These are phyloP conservation scores for Ananas comosus DNA, from an alignment of 176 grass and related monocot species.

Conservation along the genomic window DNA sequence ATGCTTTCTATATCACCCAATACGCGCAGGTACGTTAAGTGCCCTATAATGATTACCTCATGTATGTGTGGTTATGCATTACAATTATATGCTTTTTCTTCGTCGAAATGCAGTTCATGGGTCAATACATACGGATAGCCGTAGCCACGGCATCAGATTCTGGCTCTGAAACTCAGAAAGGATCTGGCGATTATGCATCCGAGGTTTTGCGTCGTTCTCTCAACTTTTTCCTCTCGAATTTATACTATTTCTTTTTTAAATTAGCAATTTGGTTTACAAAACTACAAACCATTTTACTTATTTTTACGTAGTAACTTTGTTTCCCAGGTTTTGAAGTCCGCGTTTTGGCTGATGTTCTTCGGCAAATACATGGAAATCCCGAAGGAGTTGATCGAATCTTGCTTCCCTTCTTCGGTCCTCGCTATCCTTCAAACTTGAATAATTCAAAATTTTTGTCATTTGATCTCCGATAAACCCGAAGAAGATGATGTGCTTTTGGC, in stretches of 20 bases:
- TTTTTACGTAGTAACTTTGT: background rate
- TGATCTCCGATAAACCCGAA: background rate
- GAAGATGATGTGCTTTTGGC: background rate
- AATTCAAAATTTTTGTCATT: background rate
- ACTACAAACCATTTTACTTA: background rate
- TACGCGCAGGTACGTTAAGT: slow-evolving; percentile 48
- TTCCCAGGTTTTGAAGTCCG: slow-evolving; percentile 43
- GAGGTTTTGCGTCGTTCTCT: slow-evolving; percentile 24
- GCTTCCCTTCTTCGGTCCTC: slow-evolving; percentile 28
- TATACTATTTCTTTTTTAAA: background rate
- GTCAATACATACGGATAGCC: slow-evolving; percentile 46
- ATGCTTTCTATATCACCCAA: slow-evolving; percentile 42
- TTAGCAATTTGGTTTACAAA: background rate
- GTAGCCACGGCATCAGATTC: slow-evolving; percentile 42
- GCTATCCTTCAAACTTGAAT: slow-evolving; percentile 48
- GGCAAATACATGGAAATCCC: slow-evolving; percentile 58
- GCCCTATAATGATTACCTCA: background rate
- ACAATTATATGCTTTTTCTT: slow-evolving; percentile 7
- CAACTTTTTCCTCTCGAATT: background rate
- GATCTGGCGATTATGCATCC: slow-evolving; percentile 17
- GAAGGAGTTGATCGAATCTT: slow-evolving; percentile 34
- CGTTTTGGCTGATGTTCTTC: slow-evolving; percentile 64
- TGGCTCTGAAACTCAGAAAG: slow-evolving; percentile 27
- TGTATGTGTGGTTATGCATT: background rate
- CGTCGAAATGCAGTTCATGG: slow-evolving; percentile 48